Evolutionary conservation across 371 early-diverging fungal genomes (phyloP), one percentile per base, ranked within the genome.

Genomic region (Mucor plumbeus): DNA sequence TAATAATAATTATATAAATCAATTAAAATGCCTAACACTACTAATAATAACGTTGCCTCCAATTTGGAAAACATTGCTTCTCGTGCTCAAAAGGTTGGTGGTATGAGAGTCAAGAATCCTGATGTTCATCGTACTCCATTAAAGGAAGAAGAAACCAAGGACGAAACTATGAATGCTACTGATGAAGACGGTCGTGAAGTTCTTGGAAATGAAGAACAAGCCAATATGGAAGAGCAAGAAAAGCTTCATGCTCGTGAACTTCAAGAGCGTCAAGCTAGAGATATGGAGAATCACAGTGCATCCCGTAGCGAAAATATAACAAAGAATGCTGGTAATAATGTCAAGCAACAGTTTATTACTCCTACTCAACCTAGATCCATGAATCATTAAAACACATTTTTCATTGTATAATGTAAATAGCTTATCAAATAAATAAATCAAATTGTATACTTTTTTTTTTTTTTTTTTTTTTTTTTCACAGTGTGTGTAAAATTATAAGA

Each of bases 361-460:
- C 43, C 26, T n/a, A 59, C 44, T 21, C 74, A 74, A 62, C 74
- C 74, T 44, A 70, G 74, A 67, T 21, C 61, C 21, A 59, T 74
- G 61, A 74, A 74, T 63, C 74, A 74, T 59, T 73, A 69, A 72
- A 59, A 21, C 21, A 13, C 21, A 11, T 17, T 50, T 4, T 14
- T 59, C 15, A 31, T 59, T 50, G 59, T 43, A 26, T 38, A 35
- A 59, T 65, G 43, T 59, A 65, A 59, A 64, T 35, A 63, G 17
- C 33, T 36, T 55, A 40, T 50, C 14, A 11, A 47, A 19, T 56
- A 65, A 65, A 57, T 44, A 58, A 38, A 35, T 4, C 31, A 39
- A 35, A 47, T 58, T 31, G n/a, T 50, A 50, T 19, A 50, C 26
- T 50, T 50, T 8, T 19, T 19, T 19, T 8, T 1, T 19, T n/a